Base-by-base conservation (phyloP, 768 basidiomycete genomes). In the Leccinum incarnatum region DNA sequence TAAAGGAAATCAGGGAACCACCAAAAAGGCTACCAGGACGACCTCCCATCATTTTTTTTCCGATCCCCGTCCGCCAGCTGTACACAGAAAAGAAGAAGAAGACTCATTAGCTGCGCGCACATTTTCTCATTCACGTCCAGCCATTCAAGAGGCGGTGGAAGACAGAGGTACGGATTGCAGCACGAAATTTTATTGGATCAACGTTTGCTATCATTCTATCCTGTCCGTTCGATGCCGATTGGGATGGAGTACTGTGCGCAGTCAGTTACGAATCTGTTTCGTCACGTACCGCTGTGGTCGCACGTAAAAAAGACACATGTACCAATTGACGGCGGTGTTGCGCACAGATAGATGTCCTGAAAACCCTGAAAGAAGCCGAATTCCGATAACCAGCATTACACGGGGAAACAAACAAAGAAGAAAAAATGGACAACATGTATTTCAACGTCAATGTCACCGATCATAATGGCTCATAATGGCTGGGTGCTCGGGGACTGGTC, bases 1-100 rank as follows among this genome's bases (percentile, higher is more conserved):
- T 70, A 69, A 69, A 57, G 25, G 52, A 27, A 54, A 59, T 46
- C 52, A 61, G 46, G 52, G 48, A 57, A 65, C 51, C 32, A 32
- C 8, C 53, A 37, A 54, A 40, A 1, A 36, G 62, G 54, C 55
- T 60, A 30, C 62, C 47, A 27, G 34, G 46, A n/a, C 51, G 30
- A 50, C 23, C 30, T 36, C 49, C 46, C 51, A 63, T 66, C 64
- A 64, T 51, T 30, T 7, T 34, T 34, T 30, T 30, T 12, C 46
- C 53, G 55, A 69, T 60, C 48, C 54, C 58, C 57, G 62, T 52
- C 17, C 51, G 25, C 45, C 32, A 49, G 46, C 7, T 50, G 37
- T 21, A 29, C 42, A 19, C 45, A 40, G 17, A 48, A 42, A 56
- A 54, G 51, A 66, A 54, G 56, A 36, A 49, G 46, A 53, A 54